Base-by-base conservation (phyloP, 2,329 filamentous ascomycete species). In the Calycina marina region DNA sequence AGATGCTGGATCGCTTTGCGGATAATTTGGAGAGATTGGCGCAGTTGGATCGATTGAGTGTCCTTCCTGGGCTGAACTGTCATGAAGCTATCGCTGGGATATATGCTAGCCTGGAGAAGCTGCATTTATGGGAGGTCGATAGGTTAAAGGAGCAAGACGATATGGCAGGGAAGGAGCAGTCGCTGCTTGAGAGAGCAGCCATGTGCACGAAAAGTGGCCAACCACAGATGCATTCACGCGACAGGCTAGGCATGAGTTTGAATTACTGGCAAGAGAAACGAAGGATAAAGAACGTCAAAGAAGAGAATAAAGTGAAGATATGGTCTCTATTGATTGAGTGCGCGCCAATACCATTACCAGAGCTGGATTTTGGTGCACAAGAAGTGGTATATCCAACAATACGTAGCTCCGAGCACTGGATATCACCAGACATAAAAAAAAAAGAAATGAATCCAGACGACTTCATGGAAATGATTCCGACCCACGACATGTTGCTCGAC, bases 71-170 rank as follows among this genome's bases (percentile, higher is more conserved):
- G 4, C 62, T 88, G 5, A 82, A 82, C 45, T 81, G 81, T 51
- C 79, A 82, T 50, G 78, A 84, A 50, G 82, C 82, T 0, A 62
- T 88, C 27, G 72, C 71, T 4, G 80, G 80, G 3, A 62, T 92
- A 4, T 82, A 77, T 51, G 67, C 67, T 35, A 81, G 78, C 47
- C 58, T 90, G 38, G 62, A 67, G 37, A 73, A 65, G 43, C 57
- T 92, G n/a, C 72, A 80, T 47, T 61, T 71, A 28, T 78, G 80
- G 62, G 81, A 90, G 49, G 58, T 76, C 38, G 62, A 68, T 35
- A 67, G 61, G 40, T 52, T 75, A 17, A 63, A 63, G 6, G 61
- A 65, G 36, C 64, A 68, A 10, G 55, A 60, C 2, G 52, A 55
- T 2, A 54, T 63, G 44, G 46, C 45, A n/a, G 55, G 51, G 13